Base-by-base conservation (phyloP, 768 basidiomycete species). In the Phaffia tasmanica region DNA sequence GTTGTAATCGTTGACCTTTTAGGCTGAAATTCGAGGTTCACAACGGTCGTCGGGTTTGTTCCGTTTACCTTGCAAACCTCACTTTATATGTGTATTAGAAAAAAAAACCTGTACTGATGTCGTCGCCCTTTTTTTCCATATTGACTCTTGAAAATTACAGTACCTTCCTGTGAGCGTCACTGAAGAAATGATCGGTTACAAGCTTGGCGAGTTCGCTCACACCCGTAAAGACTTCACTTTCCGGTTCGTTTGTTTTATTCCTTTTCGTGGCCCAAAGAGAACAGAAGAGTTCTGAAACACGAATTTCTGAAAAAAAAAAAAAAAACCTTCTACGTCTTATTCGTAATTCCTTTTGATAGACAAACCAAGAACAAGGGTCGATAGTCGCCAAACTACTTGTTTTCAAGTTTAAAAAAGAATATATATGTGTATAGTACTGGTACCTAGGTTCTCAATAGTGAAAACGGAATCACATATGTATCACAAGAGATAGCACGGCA, bases 121-220 rank as follows among this genome's bases (percentile, higher is more conserved):
- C 47, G 1, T 15, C 30, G n/a, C 5, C 47, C 7, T 2, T 23
- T 32, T 32, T 51, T 25, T n/a, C 18, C 25, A 7, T 4, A 42
- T 42, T 11, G 11, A 42, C 11, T 1, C 4, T 32, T n/a, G n/a
- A n/a, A n/a, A n/a, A 15, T 9, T 5, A 18, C 47, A 89, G 72
- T 94, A 90, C 75, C 66, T 86, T 5, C 92, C 92, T 0, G 86
- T 99, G 50, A 77, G 81, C 54, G 81, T 99, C 70, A 91, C 88
- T 3, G 89, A 93, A 75, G 94, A 97, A 76, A 98, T 98, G 94
- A 90, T 99, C 1, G 94, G 94, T 0, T 93, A 99, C 76, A 99
- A 99, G 76, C 77, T 98, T 62, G 94, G 94, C 62, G 92, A 97
- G 80, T 97, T 98, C 76, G 79, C 90, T 50, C 83, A 85, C 71